phyloP scores from a whole-genome alignment of 768 basidiomycete genomes.

The Amanita jacksonii region DNA sequence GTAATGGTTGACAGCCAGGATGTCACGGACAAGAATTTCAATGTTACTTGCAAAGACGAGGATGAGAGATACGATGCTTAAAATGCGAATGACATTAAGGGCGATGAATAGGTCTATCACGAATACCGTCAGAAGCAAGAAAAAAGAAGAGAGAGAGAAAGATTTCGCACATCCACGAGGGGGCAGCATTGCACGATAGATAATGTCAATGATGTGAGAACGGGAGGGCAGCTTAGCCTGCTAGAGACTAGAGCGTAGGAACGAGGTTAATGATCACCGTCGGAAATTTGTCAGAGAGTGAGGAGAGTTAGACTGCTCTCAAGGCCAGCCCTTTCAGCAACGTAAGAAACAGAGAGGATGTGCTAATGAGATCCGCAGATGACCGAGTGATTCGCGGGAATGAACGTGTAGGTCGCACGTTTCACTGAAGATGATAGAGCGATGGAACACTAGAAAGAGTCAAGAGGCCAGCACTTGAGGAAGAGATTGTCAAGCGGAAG shows the following conservation, averaged over 20 bases:
- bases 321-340: no score
- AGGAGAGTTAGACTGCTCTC: no score
- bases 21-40: constrained; percentile 61
- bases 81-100: constrained; percentile 67
- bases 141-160: background rate
- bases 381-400: no score
- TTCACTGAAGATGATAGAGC: background rate
- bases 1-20: constrained; percentile 67
- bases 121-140: background rate
- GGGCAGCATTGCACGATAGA: constrained; percentile 22
- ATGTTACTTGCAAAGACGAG: constrained; percentile 78
- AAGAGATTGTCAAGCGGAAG: background rate
- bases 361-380: no score
- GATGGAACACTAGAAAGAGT: background rate
- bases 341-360: no score
- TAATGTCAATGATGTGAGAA: background rate
- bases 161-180: constrained; percentile 27
- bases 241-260: background rate
- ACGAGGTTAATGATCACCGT: background rate
- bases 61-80: constrained; percentile 72
- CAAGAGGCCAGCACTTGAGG: constrained; percentile 9
- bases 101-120: constrained; percentile 53
- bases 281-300: background rate
- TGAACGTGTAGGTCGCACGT: no score
- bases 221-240: no score